Base-by-base conservation (phyloP, 805 yeast species). In the Candida awuae region DNA sequence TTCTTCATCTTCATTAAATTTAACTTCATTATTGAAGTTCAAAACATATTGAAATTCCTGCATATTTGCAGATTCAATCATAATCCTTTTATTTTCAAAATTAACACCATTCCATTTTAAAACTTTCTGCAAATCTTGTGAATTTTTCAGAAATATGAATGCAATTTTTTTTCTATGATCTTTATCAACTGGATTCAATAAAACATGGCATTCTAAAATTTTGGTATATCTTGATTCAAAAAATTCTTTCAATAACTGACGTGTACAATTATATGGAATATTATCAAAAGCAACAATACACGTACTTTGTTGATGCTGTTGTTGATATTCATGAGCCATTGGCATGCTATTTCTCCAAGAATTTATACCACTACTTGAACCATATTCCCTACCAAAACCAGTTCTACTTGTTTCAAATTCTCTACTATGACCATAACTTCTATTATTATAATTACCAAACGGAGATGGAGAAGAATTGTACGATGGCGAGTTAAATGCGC, bases 211-310 rank as follows among this genome's bases (percentile, higher is more conserved):
- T 54, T 79, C 78, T 37, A 66, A 67, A 47, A 63, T 73, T 26
- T 67, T 66, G 41, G 80, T 75, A 51, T 69, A 79, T 45, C 85
- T 67, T 41, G 85, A 75, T 37, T 68, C 64, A 54, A 82, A 77
- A 26, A 82, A 61, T 51, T 80, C 84, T 37, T 66, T 68, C 16
- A 81, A 62, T 37, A 73, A 68, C 37, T 62, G 62, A 17, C 72
- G 67, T 37, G 72, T 67, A 27, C 77, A 68, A 17, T 67, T 67
- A 3, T 72, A 63, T 0, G 87, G 84, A 27, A 83, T 56, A 44
- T 77, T 75, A 6, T 73, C 56, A 38, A 83, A 36, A 7, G 37
- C 29, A 5, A 36, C 37, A 25, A 65, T 25, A 45, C 32, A n/a
- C 13, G 42, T 14, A 33, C 29, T 15, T 7, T 13, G 29, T 9